These are phyloP conservation scores for Calonectria pteridis DNA, from an alignment of 2,329 filamentous ascomycete species.

Conservation along the genomic window DNA sequence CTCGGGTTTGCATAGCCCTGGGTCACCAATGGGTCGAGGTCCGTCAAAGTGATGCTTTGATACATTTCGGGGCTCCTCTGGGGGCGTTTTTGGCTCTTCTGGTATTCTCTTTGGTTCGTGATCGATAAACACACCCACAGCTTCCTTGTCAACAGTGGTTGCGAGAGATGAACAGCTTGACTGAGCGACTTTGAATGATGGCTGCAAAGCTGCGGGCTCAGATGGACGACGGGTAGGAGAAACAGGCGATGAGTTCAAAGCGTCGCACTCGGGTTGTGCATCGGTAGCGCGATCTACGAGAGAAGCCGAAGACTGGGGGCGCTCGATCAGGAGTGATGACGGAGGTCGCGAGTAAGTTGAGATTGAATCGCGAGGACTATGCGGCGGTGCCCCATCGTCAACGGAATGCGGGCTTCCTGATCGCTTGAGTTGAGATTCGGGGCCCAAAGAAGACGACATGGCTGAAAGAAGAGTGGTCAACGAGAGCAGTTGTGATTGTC, in stretches of 20 bases:
- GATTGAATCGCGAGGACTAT: conserved; percentile 10
- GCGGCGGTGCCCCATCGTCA: background rate
- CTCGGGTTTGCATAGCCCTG: background rate
- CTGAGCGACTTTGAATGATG: background rate
- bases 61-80: background rate
- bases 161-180: conserved; percentile 16
- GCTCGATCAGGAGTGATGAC: conserved; percentile 33
- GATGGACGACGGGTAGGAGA: background rate
- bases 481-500: background rate
- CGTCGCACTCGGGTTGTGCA: background rate
- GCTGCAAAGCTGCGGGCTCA: conserved; percentile 15
- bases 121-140: no score
- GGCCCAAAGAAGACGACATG: background rate
- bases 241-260: background rate
- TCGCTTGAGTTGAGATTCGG: background rate
- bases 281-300: background rate
- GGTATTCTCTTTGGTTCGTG: background rate
- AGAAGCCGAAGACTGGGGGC: background rate
- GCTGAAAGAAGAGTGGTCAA: background rate
- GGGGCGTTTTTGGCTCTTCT: no score
- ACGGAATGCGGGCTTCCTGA: background rate
- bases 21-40: conserved; percentile 11
- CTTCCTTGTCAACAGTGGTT: conserved; percentile 14
- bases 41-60: conserved; percentile 19
- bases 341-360: conserved; percentile 29